Base-by-base conservation (phyloP, 306 rosid species). In the Arachis hypogaea region DNA sequence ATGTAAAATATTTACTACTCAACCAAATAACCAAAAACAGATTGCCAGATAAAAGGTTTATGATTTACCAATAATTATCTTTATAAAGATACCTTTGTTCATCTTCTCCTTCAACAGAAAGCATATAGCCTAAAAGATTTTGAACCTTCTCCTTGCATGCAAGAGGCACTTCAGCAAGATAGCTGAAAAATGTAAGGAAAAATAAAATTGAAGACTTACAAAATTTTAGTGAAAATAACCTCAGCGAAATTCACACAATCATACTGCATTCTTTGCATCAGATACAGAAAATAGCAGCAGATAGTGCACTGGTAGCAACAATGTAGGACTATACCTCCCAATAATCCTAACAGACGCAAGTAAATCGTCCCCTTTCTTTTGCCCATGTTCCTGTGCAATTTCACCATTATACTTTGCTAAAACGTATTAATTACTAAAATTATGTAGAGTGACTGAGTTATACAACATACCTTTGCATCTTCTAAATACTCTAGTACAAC, bases 311-410 rank as follows among this genome's bases (percentile, higher is more conserved):
- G 16, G 54, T 11, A 57, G 74, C 51, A 63, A 55, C 14, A 9
- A 3, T 5, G 30, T 10, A 46, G 42, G 66, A 78, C 0, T 63
- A 56, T 78, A 91, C 98, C 97, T 94, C 78, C 98, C 98, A 80
- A 91, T 80, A 79, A 94, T 77, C 59, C 98, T 85, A 68, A 94
- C 96, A 29, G 98, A 94, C 67, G 97, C 97, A 69, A 94, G 91
- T 60, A 91, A 88, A 81, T 91, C 98, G 82, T 88, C 85, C 80
- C 98, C 98, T 82, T 89, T 94, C 68, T 75, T 85, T 79, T 83
- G 91, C 49, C 87, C 88, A 77, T 82, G 97, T 76, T 88, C 96
- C 98, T 94, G 87, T 10, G 71, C 45, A 73, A 82, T 58, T 69
- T 79, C 55, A 75, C 73, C 62, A 52, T 69, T 68, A 74, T 77